phyloP scores from a whole-genome alignment of 345 rosid genomes.

The Eucalyptus cloeziana region DNA sequence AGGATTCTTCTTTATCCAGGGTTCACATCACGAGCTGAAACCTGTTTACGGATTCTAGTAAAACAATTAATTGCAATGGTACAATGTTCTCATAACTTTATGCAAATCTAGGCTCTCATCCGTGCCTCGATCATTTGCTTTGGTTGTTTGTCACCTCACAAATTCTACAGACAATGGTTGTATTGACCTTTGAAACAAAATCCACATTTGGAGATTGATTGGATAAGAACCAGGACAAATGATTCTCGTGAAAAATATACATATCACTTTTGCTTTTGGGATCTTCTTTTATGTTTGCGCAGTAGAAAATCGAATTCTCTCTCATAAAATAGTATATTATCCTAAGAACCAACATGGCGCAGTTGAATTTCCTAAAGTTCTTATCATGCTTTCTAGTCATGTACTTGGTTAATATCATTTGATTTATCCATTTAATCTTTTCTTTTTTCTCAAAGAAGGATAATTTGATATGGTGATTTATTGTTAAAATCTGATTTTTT shows the following conservation, averaged over 20 bases:
- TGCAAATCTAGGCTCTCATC: neutral
- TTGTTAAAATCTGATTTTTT: no score
- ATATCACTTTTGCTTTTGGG: neutral
- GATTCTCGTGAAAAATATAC: neutral
- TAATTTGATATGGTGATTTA: neutral
- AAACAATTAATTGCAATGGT: rapidly evolving
- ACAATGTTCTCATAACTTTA: neutral
- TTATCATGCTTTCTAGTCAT: no score
- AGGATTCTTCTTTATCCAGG: neutral
- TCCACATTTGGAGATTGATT: neutral
- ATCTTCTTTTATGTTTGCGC: neutral
- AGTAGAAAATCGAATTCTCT: no score
- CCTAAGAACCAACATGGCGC: neutral
- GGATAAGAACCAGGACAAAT: rapidly evolving
- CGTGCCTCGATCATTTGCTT: neutral
- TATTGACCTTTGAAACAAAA: neutral
- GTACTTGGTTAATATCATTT: neutral
- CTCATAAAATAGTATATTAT: no score
- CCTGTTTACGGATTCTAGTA: neutral
- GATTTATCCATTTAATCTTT: neutral
- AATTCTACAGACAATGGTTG: neutral
- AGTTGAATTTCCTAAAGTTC: neutral
- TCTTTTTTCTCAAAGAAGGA: neutral
- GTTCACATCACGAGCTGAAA: neutral
- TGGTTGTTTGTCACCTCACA: neutral